A percentile compares a stretch with the other conserved stretches of the same genome.
phyloP scores from a whole-genome alignment of 2,329 filamentous ascomycete genomes.

The Beauveria scarabaeidicola region DNA sequence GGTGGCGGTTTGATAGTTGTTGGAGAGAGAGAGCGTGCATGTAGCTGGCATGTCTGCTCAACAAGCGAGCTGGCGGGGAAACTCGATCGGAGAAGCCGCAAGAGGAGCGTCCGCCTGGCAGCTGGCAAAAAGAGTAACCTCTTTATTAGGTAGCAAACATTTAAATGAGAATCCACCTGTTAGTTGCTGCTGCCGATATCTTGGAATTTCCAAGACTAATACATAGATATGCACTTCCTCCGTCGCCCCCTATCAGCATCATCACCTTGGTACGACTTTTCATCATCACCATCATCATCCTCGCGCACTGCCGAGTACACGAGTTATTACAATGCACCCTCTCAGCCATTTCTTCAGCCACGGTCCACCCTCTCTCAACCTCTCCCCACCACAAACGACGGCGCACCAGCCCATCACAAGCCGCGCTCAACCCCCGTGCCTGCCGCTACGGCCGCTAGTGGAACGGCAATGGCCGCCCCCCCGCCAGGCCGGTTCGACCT shows the following conservation, averaged over 20 bases:
- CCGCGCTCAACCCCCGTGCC: conserved; percentile 23
- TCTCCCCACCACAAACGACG: conserved; percentile 10
- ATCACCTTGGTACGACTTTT: background rate
- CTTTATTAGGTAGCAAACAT: background rate
- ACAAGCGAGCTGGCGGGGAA: background rate
- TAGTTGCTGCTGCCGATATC: background rate
- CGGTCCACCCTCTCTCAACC: background rate
- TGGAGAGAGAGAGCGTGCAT: background rate
- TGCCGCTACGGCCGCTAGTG: conserved; percentile 22
- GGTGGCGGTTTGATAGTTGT: background rate
- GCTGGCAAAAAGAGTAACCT: background rate
- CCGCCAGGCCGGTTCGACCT: conserved; percentile 2
- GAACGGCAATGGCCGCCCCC: conserved; percentile 18
- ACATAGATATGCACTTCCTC: background rate
- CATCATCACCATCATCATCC: background rate
- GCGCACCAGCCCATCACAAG: conserved; percentile 23
- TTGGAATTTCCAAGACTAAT: background rate
- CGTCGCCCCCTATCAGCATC: background rate
- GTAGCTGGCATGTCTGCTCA: background rate
- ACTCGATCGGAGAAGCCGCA: background rate
- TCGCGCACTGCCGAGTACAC: background rate
- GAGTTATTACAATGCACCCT: background rate
- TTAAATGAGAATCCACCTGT: background rate
- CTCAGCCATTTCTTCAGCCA: conserved; percentile 7
- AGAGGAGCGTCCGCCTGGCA: background rate